Percentiles rank a stretch among this genome's conserved stretches.
Evolutionary conservation across 2,329 filamentous ascomycete species (phyloP).

Genomic region (Fonsecaea monophora): DNA sequence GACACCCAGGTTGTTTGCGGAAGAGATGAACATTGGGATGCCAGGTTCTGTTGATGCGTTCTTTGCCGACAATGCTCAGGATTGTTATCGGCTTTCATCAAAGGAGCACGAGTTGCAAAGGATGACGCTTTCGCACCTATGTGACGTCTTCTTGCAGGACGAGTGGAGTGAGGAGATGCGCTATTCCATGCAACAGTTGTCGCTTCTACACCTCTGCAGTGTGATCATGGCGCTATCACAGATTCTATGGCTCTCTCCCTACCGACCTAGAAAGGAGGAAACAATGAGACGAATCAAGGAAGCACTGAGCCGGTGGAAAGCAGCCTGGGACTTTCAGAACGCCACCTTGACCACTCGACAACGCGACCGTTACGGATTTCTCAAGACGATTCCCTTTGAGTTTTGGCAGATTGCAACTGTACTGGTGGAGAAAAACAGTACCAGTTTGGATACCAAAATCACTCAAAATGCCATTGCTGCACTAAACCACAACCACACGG

Average conservation of each 20-base stretch:
- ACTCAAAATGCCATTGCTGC: constrained; percentile 1
- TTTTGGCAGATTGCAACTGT: constrained; percentile 21
- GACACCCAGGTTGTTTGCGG: constrained; percentile 16
- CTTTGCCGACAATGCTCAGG: constrained; percentile 13
- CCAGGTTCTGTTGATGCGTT: constrained; percentile 14
- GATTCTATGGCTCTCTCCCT: constrained; percentile 20
- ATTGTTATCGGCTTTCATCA: constrained; percentile 6
- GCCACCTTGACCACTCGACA: constrained; percentile 6
- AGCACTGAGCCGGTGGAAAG: constrained; percentile 16
- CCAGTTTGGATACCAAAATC: constrained; percentile 10
- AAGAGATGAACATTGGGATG: constrained; percentile 18
- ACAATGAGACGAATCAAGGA: constrained; percentile 11
- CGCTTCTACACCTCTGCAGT: constrained; percentile 15
- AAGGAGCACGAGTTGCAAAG: constrained; percentile 4
- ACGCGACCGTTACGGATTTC: constrained; percentile 14
- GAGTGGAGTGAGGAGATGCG: constrained; percentile 11
- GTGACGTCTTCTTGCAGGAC: constrained; percentile 14
- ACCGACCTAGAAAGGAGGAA: constrained; percentile 14
- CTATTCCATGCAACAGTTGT: constrained; percentile 10
- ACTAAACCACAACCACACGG: neutral
- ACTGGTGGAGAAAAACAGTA: constrained; percentile 14
- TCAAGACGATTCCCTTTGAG: constrained; percentile 9
- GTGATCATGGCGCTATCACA: constrained; percentile 14
- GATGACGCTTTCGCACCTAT: constrained; percentile 4
- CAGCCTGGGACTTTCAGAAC: constrained; percentile 19